Evolutionary conservation across 2,329 filamentous ascomycete species (phyloP).

Genomic region (Penicillium sp.): DNA sequence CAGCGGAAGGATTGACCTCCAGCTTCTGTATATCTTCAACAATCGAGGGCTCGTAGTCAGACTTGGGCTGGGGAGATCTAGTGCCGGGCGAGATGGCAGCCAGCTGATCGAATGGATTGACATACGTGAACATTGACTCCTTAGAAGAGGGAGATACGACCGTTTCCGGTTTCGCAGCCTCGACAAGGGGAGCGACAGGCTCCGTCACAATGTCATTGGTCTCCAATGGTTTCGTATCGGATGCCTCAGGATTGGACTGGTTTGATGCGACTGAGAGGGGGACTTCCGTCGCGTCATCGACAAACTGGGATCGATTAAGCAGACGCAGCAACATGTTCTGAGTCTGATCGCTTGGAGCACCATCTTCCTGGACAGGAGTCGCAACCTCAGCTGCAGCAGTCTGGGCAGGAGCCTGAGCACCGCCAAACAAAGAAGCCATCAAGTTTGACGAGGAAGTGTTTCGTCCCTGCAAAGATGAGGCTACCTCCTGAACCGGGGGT

Average conservation of each 20-base stretch:
- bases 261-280: conserved; percentile 40
- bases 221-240: not conserved
- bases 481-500: conserved; percentile 26
- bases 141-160: conserved; percentile 35
- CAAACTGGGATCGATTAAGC: conserved; percentile 68
- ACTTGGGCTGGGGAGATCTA: conserved; percentile 50
- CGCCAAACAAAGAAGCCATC: conserved; percentile 56
- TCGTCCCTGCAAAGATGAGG: conserved; percentile 30
- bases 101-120: conserved; percentile 71
- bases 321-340: conserved; percentile 84
- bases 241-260: conserved; percentile 26
- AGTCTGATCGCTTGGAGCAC: conserved; percentile 57
- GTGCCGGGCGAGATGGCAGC: conserved; percentile 66
- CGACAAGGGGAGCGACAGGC: conserved; percentile 4
- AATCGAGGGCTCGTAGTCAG: conserved; percentile 43
- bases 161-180: conserved; percentile 32
- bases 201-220: not conserved
- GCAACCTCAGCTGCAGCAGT: conserved; percentile 16
- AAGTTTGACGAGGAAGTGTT: conserved; percentile 58
- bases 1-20: conserved; percentile 23
- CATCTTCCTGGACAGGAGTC: conserved; percentile 23
- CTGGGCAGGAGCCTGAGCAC: conserved; percentile 36
- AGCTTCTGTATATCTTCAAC: conserved; percentile 28
- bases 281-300: conserved; percentile 31
- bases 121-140: conserved; percentile 52